These are phyloP conservation scores for Catenaria anguillulae DNA, from an alignment of 371 early-diverging fungal genomes.

Conservation along the genomic window DNA sequence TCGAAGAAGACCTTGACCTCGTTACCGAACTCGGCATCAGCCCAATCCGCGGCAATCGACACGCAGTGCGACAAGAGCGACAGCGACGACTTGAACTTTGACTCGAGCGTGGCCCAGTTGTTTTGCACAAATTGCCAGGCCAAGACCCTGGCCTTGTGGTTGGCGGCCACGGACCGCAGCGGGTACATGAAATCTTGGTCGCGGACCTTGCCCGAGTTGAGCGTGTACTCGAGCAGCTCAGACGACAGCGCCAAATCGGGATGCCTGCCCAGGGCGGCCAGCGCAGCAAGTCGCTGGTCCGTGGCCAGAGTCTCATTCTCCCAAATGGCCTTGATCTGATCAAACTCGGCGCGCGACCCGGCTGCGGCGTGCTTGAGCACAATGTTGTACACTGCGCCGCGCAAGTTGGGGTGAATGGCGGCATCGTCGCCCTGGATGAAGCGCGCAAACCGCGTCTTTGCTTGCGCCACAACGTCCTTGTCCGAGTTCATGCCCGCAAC, in stretches of 20 bases:
- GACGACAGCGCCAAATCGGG: conserved; percentile 39
- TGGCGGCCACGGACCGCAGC: conserved; percentile 34
- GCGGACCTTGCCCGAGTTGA: conserved; percentile 53
- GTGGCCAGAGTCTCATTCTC: conserved; percentile 35
- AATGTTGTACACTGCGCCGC: conserved; percentile 59
- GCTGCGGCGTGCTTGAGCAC: conserved; percentile 42
- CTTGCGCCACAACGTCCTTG: conserved; percentile 33
- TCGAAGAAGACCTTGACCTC: conserved; percentile 61
- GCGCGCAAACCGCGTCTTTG: conserved; percentile 37
- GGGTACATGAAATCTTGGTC: conserved; percentile 66
- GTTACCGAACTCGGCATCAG: conserved; percentile 38
- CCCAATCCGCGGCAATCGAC: conserved; percentile 41
- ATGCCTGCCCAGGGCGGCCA: conserved; percentile 56
- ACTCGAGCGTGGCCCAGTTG: conserved; percentile 49
- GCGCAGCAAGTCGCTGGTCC: conserved; percentile 65
- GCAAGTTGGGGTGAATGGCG: conserved; percentile 67
- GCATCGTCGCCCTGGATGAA: conserved; percentile 36
- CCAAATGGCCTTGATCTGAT: conserved; percentile 56
- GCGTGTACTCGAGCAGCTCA: conserved; percentile 42
- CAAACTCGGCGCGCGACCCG: conserved; percentile 45
- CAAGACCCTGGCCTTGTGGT: conserved; percentile 42
- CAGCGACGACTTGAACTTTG: conserved; percentile 53
- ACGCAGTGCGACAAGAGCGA: conserved; percentile 59
- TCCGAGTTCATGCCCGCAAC: conserved; percentile 33
- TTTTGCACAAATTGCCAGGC: conserved; percentile 63